Evolutionary conservation across 352 stramenopile species (phyloP).

Genomic region (Hyaloperonospora arabidopsidis): DNA sequence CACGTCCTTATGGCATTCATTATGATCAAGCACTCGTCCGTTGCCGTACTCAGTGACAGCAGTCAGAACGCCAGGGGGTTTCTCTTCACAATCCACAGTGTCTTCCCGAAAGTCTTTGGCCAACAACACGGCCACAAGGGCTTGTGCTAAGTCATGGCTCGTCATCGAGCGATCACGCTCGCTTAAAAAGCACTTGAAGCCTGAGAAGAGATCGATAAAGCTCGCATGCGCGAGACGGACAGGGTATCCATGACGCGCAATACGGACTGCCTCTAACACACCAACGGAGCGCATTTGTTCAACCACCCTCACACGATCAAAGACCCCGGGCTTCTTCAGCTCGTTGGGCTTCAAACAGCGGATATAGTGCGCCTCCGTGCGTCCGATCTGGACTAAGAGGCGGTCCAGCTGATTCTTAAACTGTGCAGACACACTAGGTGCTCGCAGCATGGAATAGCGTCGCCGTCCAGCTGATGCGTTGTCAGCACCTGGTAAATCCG

Average conservation of each 20-base stretch:
- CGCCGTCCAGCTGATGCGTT: conserved; percentile 18
- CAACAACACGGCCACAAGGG: conserved; percentile 29
- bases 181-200: conserved; percentile 40
- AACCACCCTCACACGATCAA: conserved; percentile 86
- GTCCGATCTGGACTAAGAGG: conserved; percentile 91
- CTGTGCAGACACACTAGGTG: conserved; percentile 81
- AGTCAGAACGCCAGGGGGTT: conserved; percentile 10
- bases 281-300: conserved; percentile 96
- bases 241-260: conserved; percentile 93
- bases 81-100: conserved; percentile 15
- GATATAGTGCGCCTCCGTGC: conserved; percentile 96
- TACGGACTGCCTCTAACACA: conserved; percentile 93
- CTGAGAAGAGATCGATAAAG: conserved; percentile 81
- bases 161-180: conserved; percentile 11
- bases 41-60: conserved; percentile 4
- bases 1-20: conserved; percentile 31
- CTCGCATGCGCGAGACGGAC: conserved; percentile 89
- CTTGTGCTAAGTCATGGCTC: conserved; percentile 26
- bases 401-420: conserved; percentile 91
- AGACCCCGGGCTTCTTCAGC: conserved; percentile 52
- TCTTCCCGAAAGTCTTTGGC: conserved; percentile 30
- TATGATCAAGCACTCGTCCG: neutral
- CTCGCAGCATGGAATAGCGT: conserved; percentile 47
- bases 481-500: conserved; percentile 27
- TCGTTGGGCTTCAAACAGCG: conserved; percentile 99